Conservation (phyloP, 2,329 filamentous ascomycete species). For the Epicoccum sorghinum region DNA sequence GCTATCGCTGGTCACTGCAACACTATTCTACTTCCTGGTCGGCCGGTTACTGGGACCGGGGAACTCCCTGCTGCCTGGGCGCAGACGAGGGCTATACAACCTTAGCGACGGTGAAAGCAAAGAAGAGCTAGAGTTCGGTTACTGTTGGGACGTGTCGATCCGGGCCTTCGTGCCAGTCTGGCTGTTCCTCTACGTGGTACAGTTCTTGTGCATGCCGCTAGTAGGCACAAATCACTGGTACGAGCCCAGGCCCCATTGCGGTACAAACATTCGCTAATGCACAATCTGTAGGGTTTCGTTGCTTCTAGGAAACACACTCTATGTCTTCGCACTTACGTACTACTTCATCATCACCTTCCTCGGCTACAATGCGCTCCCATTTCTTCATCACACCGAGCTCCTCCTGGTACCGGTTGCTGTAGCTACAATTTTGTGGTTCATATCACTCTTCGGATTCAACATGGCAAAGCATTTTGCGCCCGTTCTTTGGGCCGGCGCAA, state of each 20-base stretch:
- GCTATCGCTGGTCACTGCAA: conserved; percentile 64
- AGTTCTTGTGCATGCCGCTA: conserved; percentile 70
- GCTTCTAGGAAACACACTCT: conserved; percentile 69
- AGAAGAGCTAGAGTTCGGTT: conserved; percentile 71
- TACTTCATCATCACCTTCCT: conserved; percentile 73
- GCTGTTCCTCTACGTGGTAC: conserved; percentile 69
- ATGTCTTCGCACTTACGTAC: conserved; percentile 69
- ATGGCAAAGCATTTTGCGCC: conserved; percentile 58
- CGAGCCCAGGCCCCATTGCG: conserved; percentile 3
- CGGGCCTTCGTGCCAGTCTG: conserved; percentile 72
- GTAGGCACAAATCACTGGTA: conserved; percentile 61
- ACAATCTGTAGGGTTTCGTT: conserved; percentile 53
- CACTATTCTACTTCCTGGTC: conserved; percentile 68
- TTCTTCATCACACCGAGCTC: conserved; percentile 70
- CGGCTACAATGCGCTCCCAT: conserved; percentile 72
- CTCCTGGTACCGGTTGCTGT: conserved; percentile 67
- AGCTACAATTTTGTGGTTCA: conserved; percentile 64
- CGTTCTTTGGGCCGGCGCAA: conserved; percentile 57
- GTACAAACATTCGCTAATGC: not conserved
- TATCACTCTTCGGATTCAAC: conserved; percentile 59
- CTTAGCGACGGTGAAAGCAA: conserved; percentile 55
- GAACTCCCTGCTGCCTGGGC: conserved; percentile 57
- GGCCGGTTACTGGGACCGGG: conserved; percentile 66
- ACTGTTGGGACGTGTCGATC: conserved; percentile 73
- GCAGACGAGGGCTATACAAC: conserved; percentile 63